phyloP scores from a whole-genome alignment of 2,329 filamentous ascomycete genomes.

The Sclerotinia nivalis region DNA sequence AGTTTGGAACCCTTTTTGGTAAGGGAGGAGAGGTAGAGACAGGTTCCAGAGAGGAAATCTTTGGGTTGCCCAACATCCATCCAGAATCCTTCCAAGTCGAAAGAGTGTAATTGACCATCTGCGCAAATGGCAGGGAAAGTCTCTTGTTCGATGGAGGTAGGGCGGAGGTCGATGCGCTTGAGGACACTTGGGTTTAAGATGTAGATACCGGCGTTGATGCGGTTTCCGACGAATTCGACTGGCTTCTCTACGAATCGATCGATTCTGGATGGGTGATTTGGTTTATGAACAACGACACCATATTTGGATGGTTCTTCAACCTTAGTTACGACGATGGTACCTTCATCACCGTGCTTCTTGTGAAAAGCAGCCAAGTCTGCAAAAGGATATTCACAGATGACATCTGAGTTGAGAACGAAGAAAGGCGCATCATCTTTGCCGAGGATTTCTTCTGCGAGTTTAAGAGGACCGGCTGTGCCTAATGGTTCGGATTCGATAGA shows the following conservation, averaged over 20 bases:
- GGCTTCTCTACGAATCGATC: slow-evolving; percentile 99
- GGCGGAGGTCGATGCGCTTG: slow-evolving; percentile 88
- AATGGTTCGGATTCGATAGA: slow-evolving; percentile 95
- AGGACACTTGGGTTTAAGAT: slow-evolving; percentile 93
- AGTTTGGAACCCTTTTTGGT: slow-evolving; percentile 87
- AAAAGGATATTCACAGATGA: slow-evolving; percentile 98
- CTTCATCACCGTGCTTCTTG: slow-evolving; percentile 89
- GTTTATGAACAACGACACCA: slow-evolving; percentile 97
- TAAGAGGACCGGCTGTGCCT: slow-evolving; percentile 91
- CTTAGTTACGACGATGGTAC: slow-evolving; percentile 97
- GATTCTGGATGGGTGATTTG: slow-evolving; percentile 84
- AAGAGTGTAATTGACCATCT: slow-evolving; percentile 90
- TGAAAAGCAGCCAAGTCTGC: slow-evolving; percentile 87
- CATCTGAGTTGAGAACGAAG: slow-evolving; percentile 97
- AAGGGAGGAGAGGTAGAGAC: slow-evolving; percentile 90
- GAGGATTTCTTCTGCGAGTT: slow-evolving; percentile 89
- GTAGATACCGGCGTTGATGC: slow-evolving; percentile 98
- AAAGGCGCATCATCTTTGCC: slow-evolving; percentile 93
- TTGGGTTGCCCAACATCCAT: slow-evolving; percentile 99
- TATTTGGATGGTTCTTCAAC: slow-evolving; percentile 99
- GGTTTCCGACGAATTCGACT: slow-evolving; percentile 96
- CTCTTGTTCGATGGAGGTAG: slow-evolving; percentile 97
- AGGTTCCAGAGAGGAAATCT: slow-evolving; percentile 95
- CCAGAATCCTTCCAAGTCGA: slow-evolving; percentile 97
- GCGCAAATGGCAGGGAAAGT: slow-evolving; percentile 93